Base-by-base conservation (phyloP, 2,329 filamentous ascomycete species). In the Fusarium nanum region DNA sequence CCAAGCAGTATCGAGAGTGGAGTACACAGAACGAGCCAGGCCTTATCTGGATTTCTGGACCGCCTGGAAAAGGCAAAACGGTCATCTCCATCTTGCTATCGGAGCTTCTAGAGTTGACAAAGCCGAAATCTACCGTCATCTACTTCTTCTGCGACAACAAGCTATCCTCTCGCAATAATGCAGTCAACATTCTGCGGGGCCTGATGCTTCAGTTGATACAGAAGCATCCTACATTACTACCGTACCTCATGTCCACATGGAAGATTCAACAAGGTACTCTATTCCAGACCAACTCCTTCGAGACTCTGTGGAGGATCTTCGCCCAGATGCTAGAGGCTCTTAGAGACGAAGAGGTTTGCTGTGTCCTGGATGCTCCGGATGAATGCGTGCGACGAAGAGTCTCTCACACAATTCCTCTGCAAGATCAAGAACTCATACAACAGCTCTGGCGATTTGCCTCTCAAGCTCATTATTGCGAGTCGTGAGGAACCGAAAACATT, bases 121-220 rank as follows among this genome's bases (percentile, higher is more conserved):
- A 40, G 11, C 13, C 27, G 1, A 41, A 56, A 1, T 32, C 32
- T 4, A 62, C 48, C 0, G 3, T 27, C 11, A 56, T 67, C 1
- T 68, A 27, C 18, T 66, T 67, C 53, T 67, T 67, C n/a, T 67
- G 56, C 13, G 53, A 68, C 7, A 59, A 63, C 27, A 62, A 62
- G 4, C 16, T 7, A 2, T 3, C 45, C 1, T 40, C 57, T 5
- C 44, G 57, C 5, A 66, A 68, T 4, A 53, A 2, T 1, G 54
- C 65, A 2, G 16, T 47, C 18, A 66, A 63, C 13, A 23, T 68
- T 0, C 18, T 67, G 0, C 62, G 53, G 0, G 49, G 53, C 0
- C 14, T 68, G 11, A 66, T 66, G 27, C 22, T 22, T 22, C 22
- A 22, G 22, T 22, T 22, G 22, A 22, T 22, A 22, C 22, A 22